Conservation (phyloP, 2,329 filamentous ascomycete species). For the Fusarium stilboides region DNA sequence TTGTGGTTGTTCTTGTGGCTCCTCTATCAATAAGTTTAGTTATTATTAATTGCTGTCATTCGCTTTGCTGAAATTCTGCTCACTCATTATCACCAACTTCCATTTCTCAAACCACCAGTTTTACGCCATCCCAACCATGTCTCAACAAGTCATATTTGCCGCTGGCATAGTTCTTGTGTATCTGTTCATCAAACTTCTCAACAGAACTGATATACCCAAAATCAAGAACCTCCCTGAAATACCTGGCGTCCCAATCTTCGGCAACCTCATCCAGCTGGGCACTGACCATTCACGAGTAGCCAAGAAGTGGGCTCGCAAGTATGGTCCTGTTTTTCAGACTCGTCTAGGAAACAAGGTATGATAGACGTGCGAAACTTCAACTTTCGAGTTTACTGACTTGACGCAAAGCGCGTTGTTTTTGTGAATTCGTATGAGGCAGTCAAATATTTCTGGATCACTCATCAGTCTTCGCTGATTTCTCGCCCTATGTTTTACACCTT, state of each 20-base stretch:
- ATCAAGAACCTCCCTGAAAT: conserved; percentile 75
- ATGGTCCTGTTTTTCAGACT: conserved; percentile 76
- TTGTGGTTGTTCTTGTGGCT: too few species aligned
- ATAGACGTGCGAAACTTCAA: fast-evolving
- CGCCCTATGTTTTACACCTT: conserved; percentile 86
- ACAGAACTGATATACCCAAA: conserved; percentile 69
- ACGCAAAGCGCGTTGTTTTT: conserved; percentile 74
- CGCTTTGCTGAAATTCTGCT: too few species aligned
- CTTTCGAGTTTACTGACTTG: conserved; percentile 35
- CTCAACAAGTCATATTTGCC: conserved; percentile 28
- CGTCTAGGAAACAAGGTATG: conserved; percentile 76
- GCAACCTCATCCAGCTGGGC: conserved; percentile 74
- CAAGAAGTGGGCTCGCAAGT: conserved; percentile 71
- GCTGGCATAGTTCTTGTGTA: conserved; percentile 11
- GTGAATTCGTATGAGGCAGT: conserved; percentile 85
- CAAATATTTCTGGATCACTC: conserved; percentile 81
- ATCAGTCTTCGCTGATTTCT: conserved; percentile 83
- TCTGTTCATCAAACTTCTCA: conserved; percentile 52
- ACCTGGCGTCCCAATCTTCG: conserved; percentile 74
- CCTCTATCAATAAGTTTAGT: too few species aligned
- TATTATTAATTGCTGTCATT: too few species aligned
- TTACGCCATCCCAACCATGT: conserved; percentile 11
- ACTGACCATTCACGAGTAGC: conserved; percentile 69
- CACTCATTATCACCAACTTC: too few species aligned
- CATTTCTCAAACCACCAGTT: too few species aligned